Conservation (phyloP, 768 basidiomycete genomes). For the Lactarius sp. region DNA sequence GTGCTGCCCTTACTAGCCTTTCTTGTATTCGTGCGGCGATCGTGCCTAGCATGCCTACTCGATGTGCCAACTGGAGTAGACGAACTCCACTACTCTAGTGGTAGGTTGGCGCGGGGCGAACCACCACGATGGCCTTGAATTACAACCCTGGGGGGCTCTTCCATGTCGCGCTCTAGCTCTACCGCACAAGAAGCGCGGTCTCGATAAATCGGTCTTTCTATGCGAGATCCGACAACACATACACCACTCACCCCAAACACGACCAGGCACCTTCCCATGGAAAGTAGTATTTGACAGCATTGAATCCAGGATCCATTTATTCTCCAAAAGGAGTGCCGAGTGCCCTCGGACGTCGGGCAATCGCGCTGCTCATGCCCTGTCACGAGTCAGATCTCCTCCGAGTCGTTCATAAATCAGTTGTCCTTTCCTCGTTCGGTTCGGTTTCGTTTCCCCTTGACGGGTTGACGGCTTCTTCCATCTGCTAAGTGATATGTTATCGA, state of each 20-base stretch:
- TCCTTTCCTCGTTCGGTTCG: not conserved
- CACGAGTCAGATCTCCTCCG: too few relatives aligned
- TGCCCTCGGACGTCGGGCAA: too few relatives aligned
- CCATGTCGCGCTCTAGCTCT: too few relatives aligned
- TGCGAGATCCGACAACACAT: not conserved
- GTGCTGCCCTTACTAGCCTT: constrained; percentile 2
- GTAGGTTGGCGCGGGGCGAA: not conserved
- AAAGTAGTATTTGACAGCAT: not conserved
- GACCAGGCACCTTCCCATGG: not conserved
- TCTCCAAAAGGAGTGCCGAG: too few relatives aligned
- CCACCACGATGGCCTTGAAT: not conserved
- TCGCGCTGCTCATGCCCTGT: too few relatives aligned
- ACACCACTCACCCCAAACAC: not conserved
- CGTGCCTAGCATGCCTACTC: constrained; percentile 1
- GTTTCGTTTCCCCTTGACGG: not conserved
- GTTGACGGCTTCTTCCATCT: too few relatives aligned
- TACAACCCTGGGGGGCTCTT: too few relatives aligned
- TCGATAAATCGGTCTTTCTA: not conserved
- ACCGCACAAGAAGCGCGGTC: not conserved
- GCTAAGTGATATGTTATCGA: not conserved
- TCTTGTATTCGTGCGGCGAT: not conserved
- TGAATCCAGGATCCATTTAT: not conserved
- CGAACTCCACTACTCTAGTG: not conserved
- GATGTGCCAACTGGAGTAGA: not conserved
- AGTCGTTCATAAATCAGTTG: not conserved